Conservation (phyloP, 164 flowering plant genomes). For the Buxus sempervirens region DNA sequence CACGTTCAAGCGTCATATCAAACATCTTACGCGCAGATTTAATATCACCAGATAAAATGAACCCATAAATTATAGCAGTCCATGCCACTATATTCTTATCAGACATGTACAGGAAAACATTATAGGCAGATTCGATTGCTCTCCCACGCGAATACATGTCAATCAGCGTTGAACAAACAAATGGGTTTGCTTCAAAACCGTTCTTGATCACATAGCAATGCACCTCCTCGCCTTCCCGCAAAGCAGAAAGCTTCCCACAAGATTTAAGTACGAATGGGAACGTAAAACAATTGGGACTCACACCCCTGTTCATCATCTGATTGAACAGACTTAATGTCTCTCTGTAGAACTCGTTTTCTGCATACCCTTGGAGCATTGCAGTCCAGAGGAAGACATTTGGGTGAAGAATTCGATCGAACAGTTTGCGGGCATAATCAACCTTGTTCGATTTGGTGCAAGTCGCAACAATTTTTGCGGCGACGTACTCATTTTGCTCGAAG, state of each 20-base stretch:
- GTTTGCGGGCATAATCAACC: conserved; percentile 34
- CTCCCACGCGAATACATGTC: conserved; percentile 51
- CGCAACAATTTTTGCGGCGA: conserved; percentile 43
- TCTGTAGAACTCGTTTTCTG: conserved; percentile 28
- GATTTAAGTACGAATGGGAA: conserved; percentile 59
- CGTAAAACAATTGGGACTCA: conserved; percentile 51
- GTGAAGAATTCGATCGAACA: conserved; percentile 47
- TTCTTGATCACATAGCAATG: conserved; percentile 44
- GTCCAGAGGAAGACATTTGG: conserved; percentile 47
- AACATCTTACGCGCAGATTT: conserved; percentile 48
- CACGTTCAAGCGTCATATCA: conserved; percentile 55
- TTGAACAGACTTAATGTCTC: conserved; percentile 39
- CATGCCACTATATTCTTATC: conserved; percentile 60
- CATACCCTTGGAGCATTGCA: conserved; percentile 56
- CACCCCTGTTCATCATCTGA: conserved; percentile 38
- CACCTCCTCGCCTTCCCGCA: conserved; percentile 44
- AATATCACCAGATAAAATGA: conserved; percentile 35
- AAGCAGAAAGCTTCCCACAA: conserved; percentile 35
- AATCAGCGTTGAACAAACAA: conserved; percentile 55
- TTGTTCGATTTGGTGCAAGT: conserved; percentile 22
- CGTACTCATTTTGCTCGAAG: conserved; percentile 28
- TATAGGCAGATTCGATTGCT: conserved; percentile 33
- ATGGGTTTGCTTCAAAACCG: conserved; percentile 49
- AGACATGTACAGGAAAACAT: conserved; percentile 55
- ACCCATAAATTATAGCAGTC: conserved; percentile 58